phyloP scores from a whole-genome alignment of 1,284 basidiomycete species.

The Pholiota adiposa region DNA sequence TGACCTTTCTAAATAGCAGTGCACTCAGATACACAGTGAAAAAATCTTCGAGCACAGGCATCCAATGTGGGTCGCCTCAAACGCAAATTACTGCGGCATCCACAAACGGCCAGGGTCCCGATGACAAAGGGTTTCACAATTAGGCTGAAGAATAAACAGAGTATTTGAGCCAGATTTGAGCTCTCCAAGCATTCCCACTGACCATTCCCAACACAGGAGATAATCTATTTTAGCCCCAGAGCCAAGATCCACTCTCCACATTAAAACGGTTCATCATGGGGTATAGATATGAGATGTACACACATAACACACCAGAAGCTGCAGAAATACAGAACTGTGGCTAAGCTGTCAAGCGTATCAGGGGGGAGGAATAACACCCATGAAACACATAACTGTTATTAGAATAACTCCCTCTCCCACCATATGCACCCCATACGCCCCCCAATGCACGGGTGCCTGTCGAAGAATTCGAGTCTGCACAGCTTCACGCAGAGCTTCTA shows the following conservation, averaged over 20 bases:
- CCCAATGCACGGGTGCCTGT: slow-evolving; percentile 13
- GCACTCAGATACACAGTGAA: background rate
- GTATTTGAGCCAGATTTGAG: slow-evolving; percentile 1
- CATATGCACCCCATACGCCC: slow-evolving; percentile 3
- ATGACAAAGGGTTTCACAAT: slow-evolving; percentile 2
- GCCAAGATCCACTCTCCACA: background rate
- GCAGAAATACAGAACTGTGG: slow-evolving; percentile 15
- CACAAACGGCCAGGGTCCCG: background rate
- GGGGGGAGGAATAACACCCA: slow-evolving; percentile 13
- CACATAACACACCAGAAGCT: slow-evolving; percentile 5
- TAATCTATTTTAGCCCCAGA: background rate
- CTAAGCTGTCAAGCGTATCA: slow-evolving; percentile 19
- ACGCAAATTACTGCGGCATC: background rate
- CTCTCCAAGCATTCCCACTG: background rate
- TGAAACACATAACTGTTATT: slow-evolving; percentile 23
- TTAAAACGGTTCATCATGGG: background rate
- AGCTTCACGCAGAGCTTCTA: slow-evolving; percentile 16
- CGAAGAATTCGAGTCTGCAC: slow-evolving; percentile 16
- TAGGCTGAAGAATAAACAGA: background rate
- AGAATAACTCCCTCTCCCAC: slow-evolving; percentile 16
- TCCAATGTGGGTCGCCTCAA: background rate
- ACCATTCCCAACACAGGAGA: background rate
- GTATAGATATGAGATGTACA: background rate
- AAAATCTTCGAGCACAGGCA: background rate
- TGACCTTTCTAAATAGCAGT: background rate